Evolutionary conservation across 2,329 filamentous ascomycete genomes (phyloP).

Genomic region (Fusarium nygamai): DNA sequence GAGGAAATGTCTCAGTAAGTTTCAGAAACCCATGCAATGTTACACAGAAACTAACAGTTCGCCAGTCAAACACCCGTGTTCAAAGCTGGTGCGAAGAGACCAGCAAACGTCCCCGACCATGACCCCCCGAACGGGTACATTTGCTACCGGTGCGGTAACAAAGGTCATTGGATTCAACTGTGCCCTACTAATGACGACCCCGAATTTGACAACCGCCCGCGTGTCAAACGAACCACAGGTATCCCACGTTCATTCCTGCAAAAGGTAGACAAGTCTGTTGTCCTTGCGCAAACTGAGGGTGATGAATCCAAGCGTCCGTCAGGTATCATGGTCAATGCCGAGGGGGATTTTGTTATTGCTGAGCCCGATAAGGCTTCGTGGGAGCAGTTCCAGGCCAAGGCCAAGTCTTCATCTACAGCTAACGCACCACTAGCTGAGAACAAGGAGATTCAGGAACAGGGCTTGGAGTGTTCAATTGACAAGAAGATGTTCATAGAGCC

Average conservation of each 20-base stretch:
- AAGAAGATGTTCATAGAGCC: constrained; percentile 98
- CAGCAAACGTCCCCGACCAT: constrained; percentile 85
- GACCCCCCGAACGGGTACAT: constrained; percentile 94
- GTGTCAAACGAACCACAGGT: constrained; percentile 95
- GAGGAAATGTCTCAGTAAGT: constrained; percentile 87
- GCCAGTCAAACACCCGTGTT: constrained; percentile 69
- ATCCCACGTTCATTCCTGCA: constrained; percentile 96
- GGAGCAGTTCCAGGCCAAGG: constrained; percentile 96
- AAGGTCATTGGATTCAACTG: constrained; percentile 99
- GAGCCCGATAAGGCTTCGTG: constrained; percentile 95
- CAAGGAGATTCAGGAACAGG: constrained; percentile 87
- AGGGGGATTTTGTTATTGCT: constrained; percentile 96
- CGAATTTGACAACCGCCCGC: constrained; percentile 90
- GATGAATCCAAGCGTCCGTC: constrained; percentile 86
- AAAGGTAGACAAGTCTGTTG: constrained; percentile 90
- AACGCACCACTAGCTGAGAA: constrained; percentile 80
- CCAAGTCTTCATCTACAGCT: constrained; percentile 85
- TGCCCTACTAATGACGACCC: constrained; percentile 99
- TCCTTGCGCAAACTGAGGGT: constrained; percentile 76
- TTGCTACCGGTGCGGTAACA: constrained; percentile 95
- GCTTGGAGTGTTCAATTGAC: constrained; percentile 94
- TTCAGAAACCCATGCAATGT: background rate
- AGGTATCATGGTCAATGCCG: constrained; percentile 96
- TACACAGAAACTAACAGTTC: constrained; percentile 46
- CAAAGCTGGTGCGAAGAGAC: constrained; percentile 71